phyloP scores from a whole-genome alignment of 768 basidiomycete genomes.

The Russula sp. region DNA sequence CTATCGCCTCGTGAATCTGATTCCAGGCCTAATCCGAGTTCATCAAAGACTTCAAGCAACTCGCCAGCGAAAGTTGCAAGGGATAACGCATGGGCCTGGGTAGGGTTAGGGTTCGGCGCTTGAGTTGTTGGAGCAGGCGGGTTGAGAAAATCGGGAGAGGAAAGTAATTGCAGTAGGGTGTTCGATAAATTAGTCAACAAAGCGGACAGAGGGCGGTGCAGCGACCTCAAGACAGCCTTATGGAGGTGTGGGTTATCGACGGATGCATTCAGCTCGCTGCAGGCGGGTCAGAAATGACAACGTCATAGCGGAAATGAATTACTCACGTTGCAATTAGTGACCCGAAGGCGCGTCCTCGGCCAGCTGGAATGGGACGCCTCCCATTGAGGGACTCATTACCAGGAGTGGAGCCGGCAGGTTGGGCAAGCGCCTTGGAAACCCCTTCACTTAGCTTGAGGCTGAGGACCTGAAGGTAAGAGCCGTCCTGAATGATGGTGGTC shows the following conservation, averaged over 20 bases:
- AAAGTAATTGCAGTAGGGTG: conserved; percentile 58
- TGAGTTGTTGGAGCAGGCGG: conserved; percentile 47
- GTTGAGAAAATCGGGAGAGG: conserved; percentile 54
- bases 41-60: conserved; percentile 63
- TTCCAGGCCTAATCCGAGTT: conserved; percentile 56
- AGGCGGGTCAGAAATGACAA: conserved; percentile 2
- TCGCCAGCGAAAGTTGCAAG: conserved; percentile 68
- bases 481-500: conserved; percentile 60
- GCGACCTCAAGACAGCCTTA: conserved; percentile 62
- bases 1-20: conserved; percentile 60
- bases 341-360: conserved; percentile 64
- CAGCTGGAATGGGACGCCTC: conserved; percentile 65
- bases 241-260: conserved; percentile 58
- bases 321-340: conserved; percentile 66
- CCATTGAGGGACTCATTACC: conserved; percentile 54
- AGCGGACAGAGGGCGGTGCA: conserved; percentile 74
- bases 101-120: conserved; percentile 50
- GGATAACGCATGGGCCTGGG: conserved; percentile 66
- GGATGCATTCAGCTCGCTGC: conserved; percentile 63
- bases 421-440: conserved; percentile 66
- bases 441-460: conserved; percentile 76
- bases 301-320: not conserved
- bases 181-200: conserved; percentile 64
- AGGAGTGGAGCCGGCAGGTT: conserved; percentile 50
- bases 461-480: conserved; percentile 72